Evolutionary conservation across 176 grass and related monocot species (phyloP), one percentile per base, ranked within the genome.

Genomic region (Areca catechu): DNA sequence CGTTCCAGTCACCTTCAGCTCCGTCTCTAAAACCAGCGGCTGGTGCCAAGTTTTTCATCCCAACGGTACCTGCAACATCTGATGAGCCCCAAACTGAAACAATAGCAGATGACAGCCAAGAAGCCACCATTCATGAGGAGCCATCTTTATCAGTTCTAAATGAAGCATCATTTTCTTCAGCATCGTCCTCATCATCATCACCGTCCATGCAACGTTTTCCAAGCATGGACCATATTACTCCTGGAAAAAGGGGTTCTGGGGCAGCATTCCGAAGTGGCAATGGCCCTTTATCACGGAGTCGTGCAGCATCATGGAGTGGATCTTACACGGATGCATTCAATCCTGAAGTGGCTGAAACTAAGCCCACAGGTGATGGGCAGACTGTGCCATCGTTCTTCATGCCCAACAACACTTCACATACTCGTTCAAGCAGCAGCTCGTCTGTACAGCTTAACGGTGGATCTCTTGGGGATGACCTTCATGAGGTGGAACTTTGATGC

Each of bases 41-140:
- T 58, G 76, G 81, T 57, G 94, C 88, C n/a, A 93, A 80, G 47
- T 89, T 98, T 49, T 98, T 98, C 51, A 51, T 98, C 49, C 94
- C 94, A 3, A 60, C 73, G 17, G 70, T 50, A 24, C 49, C 78
- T 47, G 74, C 53, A 18, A 63, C 20, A 2, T 22, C 66, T 37
- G 50, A 78, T 3, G 81, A 92, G 21, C 68, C 69, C 62, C 75
- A 63, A 30, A 20, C 77, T 60, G 61, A 65, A 50, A 63, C 80
- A 73, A 59, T 78, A 24, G 50, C 49, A 5, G 74, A 85, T 56
- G 65, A 57, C 68, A 74, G 51, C 20, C 51, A 69, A 43, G 92
- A 92, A 58, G 37, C 65, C 10, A 55, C 71, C 53, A 49, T 51
- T 57, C 69, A 5, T 15, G 82, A 85, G 19, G 81, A 89, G 49